Evolutionary conservation across 257 asterid species (phyloP).

Genomic region (Solanum arcanum): DNA sequence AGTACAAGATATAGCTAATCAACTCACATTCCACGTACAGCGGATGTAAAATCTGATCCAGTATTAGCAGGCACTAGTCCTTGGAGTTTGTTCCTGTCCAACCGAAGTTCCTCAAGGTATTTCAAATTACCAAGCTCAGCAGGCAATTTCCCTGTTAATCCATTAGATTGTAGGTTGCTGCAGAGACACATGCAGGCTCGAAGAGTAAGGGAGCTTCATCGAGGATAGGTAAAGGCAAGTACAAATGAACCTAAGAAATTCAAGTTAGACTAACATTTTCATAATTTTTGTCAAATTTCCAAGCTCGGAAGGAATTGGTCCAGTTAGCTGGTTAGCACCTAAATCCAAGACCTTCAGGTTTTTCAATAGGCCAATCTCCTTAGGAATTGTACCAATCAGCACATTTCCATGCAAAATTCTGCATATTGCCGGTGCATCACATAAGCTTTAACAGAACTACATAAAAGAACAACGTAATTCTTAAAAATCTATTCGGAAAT

Average conservation of each 20-base stretch:
- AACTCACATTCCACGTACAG: constrained; percentile 51
- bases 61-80: constrained; percentile 62
- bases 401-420: constrained; percentile 72
- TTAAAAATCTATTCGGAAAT: not conserved
- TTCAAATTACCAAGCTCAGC: constrained; percentile 66
- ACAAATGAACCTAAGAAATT: not conserved
- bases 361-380: constrained; percentile 66
- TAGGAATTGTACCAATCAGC: constrained; percentile 79
- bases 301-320: constrained; percentile 76
- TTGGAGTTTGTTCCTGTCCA: constrained; percentile 76
- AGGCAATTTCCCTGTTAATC: constrained; percentile 78
- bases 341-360: constrained; percentile 70
- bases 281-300: constrained; percentile 51
- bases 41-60: constrained; percentile 36
- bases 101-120: constrained; percentile 60
- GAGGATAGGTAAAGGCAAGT: not conserved
- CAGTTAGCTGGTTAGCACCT: constrained; percentile 70
- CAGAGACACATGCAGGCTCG: not conserved
- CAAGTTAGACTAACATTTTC: constrained; percentile 49
- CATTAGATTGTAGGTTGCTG: constrained; percentile 85
- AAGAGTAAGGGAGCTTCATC: not conserved
- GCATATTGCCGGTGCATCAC: not conserved
- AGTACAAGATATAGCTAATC: not conserved
- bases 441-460: not conserved
- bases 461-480: not conserved